Base-by-base conservation (phyloP, 352 stramenopile species). In the Globisporangium canariense region DNA sequence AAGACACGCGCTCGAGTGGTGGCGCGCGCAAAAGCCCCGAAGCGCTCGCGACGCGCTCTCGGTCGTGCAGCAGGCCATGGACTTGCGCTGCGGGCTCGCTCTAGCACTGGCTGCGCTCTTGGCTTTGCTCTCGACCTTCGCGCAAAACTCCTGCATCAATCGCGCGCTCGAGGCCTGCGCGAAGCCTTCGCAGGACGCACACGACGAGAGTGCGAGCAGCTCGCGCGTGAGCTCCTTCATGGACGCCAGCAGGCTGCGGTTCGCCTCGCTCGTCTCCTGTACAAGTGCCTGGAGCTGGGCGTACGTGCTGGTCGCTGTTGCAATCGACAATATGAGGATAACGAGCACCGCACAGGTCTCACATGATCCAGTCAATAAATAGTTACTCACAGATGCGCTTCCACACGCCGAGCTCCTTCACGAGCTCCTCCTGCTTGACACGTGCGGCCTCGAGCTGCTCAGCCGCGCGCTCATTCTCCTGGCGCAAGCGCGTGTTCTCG, bases 371-470 rank as follows among this genome's bases (percentile, higher is more conserved):
- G 22, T 40, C 51, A 7, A 28, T 28, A 28, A 2, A 4, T 9
- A n/a, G 6, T 3, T n/a, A 66, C 68, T 52, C 63, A 83, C 76
- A 71, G 28, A 83, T 81, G 40, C 65, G 74, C 14, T 76, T 67
- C 66, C 64, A 76, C 50, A 63, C 63, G 45, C 60, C 70, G 32
- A 79, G 40, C 43, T 81, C 59, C 47, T 51, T 47, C 30, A 59
- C 57, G 8, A 73, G 41, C 20, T 36, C 62, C 20, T 76, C 69
- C 49, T 74, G 70, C 20, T 73, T 67, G n/a, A 30, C 11, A 50
- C 69, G 66, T 51, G 70, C 63, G 36, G 67, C 49, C 5, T 71
- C 64, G 52, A 71, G 51, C 16, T 70, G 63, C 4, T 28, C 55
- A 10, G 30, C 53, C 14, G 57, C 60, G 25, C 73, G 71, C 22